Base-by-base conservation (phyloP, 441 rosid species). In the Croton laevigatus region DNA sequence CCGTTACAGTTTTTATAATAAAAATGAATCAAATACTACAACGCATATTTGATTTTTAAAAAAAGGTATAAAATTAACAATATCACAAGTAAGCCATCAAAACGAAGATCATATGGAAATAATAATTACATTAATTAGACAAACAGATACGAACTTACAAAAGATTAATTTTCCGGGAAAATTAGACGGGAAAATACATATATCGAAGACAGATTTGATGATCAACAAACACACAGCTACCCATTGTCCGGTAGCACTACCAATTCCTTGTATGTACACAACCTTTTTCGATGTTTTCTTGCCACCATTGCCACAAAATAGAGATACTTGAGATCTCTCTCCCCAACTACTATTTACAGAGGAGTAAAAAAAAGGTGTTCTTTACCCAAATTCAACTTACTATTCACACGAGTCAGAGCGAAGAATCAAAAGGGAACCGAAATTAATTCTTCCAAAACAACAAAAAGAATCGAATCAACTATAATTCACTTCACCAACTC, bases 401-500 rank as follows among this genome's bases (percentile, higher is more conserved):
- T 74, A 78, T 78, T 72, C 71, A 82, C 77, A 81, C 32, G 2
- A 27, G 27, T 67, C 55, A 23, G 8, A 42, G 44, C 16, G 75
- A 78, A 75, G 71, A 71, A 71, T 72, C 58, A 14, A 68, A 27
- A 34, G 70, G 72, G 76, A 74, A 36, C 80, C 78, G 76, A 59
- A 67, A 48, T 46, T 19, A 49, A 16, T 42, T 13, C 16, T 5
- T 23, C 59, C 11, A 19, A 61, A 62, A 67, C 69, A 55, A 46
- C 53, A 44, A 46, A 71, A 44, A 44, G 48, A 62, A 45, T 68
- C 14, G 44, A 53, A 57, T 32, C 55, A 59, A 10, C 3, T 0
- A 34, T 17, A 4, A 0, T 44, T 83, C 62, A 85, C 70, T 82
- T 74, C 55, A 92, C 82, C 40, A 92, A 68, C 54, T 90, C 98